Evolutionary conservation across 2,329 filamentous ascomycete genomes (phyloP).

Genomic region (Monosporascus sp.): DNA sequence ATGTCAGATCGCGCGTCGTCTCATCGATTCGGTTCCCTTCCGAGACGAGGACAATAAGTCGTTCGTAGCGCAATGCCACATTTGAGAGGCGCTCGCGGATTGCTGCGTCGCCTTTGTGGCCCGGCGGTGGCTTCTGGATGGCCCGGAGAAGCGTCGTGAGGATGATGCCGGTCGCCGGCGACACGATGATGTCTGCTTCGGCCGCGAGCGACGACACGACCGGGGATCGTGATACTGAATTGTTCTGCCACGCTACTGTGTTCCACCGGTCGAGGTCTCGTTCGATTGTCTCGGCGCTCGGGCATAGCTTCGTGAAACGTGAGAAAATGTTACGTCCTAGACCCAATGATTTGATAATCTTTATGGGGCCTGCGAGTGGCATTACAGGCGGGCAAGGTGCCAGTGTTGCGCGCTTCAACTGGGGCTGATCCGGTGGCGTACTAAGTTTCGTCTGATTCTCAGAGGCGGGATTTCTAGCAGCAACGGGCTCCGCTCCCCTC

Average conservation of each 20-base stretch:
- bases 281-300: constrained; percentile 50
- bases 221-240: constrained; percentile 28
- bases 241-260: constrained; percentile 27
- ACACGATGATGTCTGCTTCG: constrained; percentile 70
- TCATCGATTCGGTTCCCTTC: constrained; percentile 41
- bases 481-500: background rate
- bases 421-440: background rate
- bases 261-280: constrained; percentile 48
- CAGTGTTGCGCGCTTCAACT: background rate
- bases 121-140: constrained; percentile 66
- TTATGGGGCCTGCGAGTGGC: constrained; percentile 6
- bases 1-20: constrained; percentile 30
- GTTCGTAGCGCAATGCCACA: constrained; percentile 58
- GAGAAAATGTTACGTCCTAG: constrained; percentile 43
- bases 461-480: background rate
- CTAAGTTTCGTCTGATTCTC: background rate
- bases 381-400: constrained; percentile 15
- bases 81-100: constrained; percentile 51
- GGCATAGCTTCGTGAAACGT: constrained; percentile 43
- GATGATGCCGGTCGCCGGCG: constrained; percentile 63
- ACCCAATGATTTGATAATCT: constrained; percentile 47
- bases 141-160: constrained; percentile 66
- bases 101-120: constrained; percentile 40
- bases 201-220: constrained; percentile 34
- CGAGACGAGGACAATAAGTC: constrained; percentile 63